phyloP scores from a whole-genome alignment of 2,329 filamentous ascomycete species.

The Teratosphaeria pseudoeucalypti region DNA sequence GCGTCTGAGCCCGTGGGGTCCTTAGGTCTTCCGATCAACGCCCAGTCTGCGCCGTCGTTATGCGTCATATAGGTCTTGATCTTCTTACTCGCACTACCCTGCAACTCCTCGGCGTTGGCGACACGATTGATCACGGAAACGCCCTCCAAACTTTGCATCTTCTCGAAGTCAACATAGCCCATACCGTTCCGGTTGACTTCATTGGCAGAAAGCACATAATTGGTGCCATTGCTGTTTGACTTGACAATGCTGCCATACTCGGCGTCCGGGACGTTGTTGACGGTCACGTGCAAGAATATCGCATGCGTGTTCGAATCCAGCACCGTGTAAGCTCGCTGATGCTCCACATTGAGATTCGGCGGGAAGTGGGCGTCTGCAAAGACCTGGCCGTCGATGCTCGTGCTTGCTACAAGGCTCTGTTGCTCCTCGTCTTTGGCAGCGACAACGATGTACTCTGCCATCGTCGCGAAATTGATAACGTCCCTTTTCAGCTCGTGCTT shows the following conservation, averaged over 20 bases:
- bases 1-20: constrained; percentile 48
- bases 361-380: constrained; percentile 85
- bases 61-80: constrained; percentile 89
- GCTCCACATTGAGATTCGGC: constrained; percentile 65
- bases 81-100: constrained; percentile 59
- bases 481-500: constrained; percentile 54
- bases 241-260: constrained; percentile 85
- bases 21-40: constrained; percentile 59
- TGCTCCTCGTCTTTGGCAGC: constrained; percentile 59
- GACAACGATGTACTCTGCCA: constrained; percentile 93
- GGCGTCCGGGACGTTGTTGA: constrained; percentile 52
- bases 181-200: constrained; percentile 68
- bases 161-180: constrained; percentile 91
- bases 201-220: constrained; percentile 73
- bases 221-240: constrained; percentile 96
- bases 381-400: constrained; percentile 71
- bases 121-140: constrained; percentile 82
- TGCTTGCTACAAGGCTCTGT: constrained; percentile 62
- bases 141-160: constrained; percentile 84
- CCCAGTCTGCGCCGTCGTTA: constrained; percentile 89
- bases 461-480: constrained; percentile 79
- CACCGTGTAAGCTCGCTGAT: constrained; percentile 80
- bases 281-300: constrained; percentile 85
- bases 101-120: constrained; percentile 56
- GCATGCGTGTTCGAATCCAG: constrained; percentile 91